A percentile compares a stretch with the other conserved stretches of the same genome.
Evolutionary conservation across 179 eudicot genomes (phyloP).

Genomic region (Beta corolliflora): DNA sequence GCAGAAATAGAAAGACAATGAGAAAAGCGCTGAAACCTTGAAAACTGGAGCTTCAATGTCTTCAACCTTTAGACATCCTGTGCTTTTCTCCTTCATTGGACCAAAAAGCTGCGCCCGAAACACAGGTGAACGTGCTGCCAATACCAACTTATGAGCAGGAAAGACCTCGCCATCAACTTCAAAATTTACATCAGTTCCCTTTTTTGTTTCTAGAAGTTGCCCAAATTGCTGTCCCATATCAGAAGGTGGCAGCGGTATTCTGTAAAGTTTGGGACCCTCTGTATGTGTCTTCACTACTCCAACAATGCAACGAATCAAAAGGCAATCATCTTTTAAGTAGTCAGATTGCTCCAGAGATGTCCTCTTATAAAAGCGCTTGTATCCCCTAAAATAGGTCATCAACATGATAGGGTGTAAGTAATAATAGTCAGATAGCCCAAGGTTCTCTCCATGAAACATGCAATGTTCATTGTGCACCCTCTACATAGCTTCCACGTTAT

Average conservation of each 20-base stretch:
- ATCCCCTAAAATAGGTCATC: slow-evolving; percentile 55
- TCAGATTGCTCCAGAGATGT: slow-evolving; percentile 59
- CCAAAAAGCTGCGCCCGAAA: slow-evolving; percentile 85
- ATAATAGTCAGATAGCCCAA: not conserved
- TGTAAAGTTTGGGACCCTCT: slow-evolving; percentile 66
- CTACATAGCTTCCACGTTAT: not conserved
- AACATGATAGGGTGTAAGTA: not conserved
- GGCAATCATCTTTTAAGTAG: slow-evolving; percentile 71
- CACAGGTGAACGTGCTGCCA: slow-evolving; percentile 83
- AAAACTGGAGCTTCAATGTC: slow-evolving; percentile 77
- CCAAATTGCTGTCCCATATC: slow-evolving; percentile 79
- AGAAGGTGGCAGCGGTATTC: slow-evolving; percentile 66
- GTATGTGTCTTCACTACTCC: slow-evolving; percentile 76
- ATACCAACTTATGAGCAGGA: slow-evolving; percentile 66
- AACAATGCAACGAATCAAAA: slow-evolving; percentile 62
- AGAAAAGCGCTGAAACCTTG: slow-evolving; percentile 44
- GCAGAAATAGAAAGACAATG: not conserved
- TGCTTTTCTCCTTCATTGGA: slow-evolving; percentile 76
- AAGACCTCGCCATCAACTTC: slow-evolving; percentile 73
- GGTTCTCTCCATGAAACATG: not conserved
- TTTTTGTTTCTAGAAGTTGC: slow-evolving; percentile 60
- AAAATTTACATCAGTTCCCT: slow-evolving; percentile 65
- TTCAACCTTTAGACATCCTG: slow-evolving; percentile 56
- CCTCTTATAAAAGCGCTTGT: slow-evolving; percentile 68
- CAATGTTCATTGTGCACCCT: not conserved